These are phyloP conservation scores for Sherardia arvensis DNA, from an alignment of 257 asterid species.

Conservation along the genomic window DNA sequence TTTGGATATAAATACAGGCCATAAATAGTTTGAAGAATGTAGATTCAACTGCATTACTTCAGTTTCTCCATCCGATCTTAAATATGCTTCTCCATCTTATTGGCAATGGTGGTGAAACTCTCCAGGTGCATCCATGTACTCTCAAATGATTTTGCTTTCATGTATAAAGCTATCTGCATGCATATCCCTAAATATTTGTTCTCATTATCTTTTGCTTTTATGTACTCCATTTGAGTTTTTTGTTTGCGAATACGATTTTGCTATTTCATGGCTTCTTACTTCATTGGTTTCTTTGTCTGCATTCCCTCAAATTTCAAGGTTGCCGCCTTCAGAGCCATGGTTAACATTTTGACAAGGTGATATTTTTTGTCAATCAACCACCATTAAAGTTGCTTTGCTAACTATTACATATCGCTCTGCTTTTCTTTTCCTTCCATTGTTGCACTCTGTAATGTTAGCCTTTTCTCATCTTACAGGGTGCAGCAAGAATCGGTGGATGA, in stretches of 20 bases:
- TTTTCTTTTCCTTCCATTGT: too few species aligned
- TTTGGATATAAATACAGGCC: slow-evolving; percentile 53
- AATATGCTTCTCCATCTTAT: slow-evolving; percentile 99
- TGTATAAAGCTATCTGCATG: neutral
- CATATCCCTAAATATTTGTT: neutral
- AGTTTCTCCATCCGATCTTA: slow-evolving; percentile 93
- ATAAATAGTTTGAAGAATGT: slow-evolving; percentile 97
- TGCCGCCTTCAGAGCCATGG: slow-evolving; percentile 99
- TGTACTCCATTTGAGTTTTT: slow-evolving; percentile 4
- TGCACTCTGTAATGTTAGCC: neutral
- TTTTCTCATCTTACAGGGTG: slow-evolving; percentile 38
- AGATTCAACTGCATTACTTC: slow-evolving; percentile 96
- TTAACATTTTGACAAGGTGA: slow-evolving; percentile 93
- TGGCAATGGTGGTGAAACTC: slow-evolving; percentile 98
- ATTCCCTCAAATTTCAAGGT: slow-evolving; percentile 45
- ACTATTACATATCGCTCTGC: neutral
- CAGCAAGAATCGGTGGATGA: slow-evolving; percentile 98
- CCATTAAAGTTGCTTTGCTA: neutral
- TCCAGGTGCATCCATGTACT: slow-evolving; percentile 50
- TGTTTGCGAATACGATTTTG: slow-evolving; percentile 4
- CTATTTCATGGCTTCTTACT: slow-evolving; percentile 2
- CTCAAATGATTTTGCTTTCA: neutral
- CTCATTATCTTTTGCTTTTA: slow-evolving; percentile 3
- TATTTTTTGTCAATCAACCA: slow-evolving; percentile 10
- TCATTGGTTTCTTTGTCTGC: slow-evolving; percentile 7